Percentiles rank a stretch among this genome's conserved stretches.
Conservation (phyloP, 768 basidiomycete species). For the Tephrocybe rancida region DNA sequence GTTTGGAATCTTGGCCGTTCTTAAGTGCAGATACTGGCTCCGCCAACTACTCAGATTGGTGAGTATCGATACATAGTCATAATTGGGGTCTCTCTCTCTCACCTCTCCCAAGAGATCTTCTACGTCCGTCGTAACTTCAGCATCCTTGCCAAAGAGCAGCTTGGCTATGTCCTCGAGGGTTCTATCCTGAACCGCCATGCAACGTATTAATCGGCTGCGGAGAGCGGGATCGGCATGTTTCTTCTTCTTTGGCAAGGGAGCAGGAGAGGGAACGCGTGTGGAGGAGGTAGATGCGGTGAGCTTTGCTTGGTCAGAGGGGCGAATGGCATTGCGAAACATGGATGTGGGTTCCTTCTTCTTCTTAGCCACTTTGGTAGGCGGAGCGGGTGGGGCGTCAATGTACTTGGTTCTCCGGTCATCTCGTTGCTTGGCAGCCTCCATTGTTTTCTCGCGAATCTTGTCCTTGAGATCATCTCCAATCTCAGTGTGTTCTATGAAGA, state of each 20-base stretch:
- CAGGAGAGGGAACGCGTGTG: conserved; percentile 27
- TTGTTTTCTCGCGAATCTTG: conserved; percentile 47
- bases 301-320: conserved; percentile 29
- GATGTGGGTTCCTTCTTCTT: conserved; percentile 37
- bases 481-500: conserved; percentile 60
- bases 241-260: conserved; percentile 19
- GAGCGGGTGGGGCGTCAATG: conserved; percentile 47
- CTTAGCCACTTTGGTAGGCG: conserved; percentile 36
- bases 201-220: conserved; percentile 54
- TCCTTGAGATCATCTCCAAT: conserved; percentile 48
- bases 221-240: conserved; percentile 22
- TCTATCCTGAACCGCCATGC: conserved; percentile 48
- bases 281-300: conserved; percentile 29
- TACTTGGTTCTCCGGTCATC: conserved; percentile 48
- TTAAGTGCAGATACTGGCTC: conserved; percentile 39
- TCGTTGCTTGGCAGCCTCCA: conserved; percentile 44
- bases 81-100: too few relatives aligned
- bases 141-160: conserved; percentile 45
- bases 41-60: conserved; percentile 43
- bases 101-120: conserved; percentile 54
- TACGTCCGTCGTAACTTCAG: conserved; percentile 41
- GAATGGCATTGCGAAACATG: conserved; percentile 42
- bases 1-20: conserved; percentile 36
- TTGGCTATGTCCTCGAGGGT: conserved; percentile 51
- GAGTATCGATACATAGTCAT: neutral